phyloP scores from a whole-genome alignment of 108 stramenopile species.

The Nitzschia sp. region DNA sequence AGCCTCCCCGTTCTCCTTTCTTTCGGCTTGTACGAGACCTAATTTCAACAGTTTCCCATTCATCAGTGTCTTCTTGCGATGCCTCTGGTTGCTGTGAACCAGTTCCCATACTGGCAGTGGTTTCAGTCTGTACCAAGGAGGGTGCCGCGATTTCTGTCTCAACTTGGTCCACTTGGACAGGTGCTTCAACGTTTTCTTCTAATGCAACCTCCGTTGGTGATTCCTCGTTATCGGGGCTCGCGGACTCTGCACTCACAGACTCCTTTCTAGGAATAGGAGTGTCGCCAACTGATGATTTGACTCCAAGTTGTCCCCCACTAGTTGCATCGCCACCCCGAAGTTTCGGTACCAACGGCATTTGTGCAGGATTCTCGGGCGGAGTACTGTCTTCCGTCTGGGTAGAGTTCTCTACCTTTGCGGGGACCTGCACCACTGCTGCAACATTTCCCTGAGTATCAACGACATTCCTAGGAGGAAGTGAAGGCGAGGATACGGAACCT shows the following conservation, averaged over 20 bases:
- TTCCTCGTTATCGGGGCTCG: neutral
- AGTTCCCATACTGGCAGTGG: neutral
- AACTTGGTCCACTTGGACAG: neutral
- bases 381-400: neutral
- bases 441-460: neutral
- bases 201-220: neutral
- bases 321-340: too few relatives aligned
- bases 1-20: slow-evolving; percentile 28
- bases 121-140: neutral
- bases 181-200: neutral
- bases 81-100: too few relatives aligned
- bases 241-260: too few relatives aligned
- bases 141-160: neutral
- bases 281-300: too few relatives aligned
- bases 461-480: too few relatives aligned
- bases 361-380: too few relatives aligned
- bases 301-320: too few relatives aligned
- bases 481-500: neutral
- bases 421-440: neutral
- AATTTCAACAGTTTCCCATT: slow-evolving; percentile 73
- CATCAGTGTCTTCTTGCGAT: slow-evolving; percentile 33
- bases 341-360: neutral
- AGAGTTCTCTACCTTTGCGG: neutral
- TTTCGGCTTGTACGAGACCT: slow-evolving; percentile 45
- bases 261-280: too few relatives aligned